Evolutionary conservation across 2,329 filamentous ascomycete species (phyloP).

Genomic region (Arthrobotrys sphaeroides): DNA sequence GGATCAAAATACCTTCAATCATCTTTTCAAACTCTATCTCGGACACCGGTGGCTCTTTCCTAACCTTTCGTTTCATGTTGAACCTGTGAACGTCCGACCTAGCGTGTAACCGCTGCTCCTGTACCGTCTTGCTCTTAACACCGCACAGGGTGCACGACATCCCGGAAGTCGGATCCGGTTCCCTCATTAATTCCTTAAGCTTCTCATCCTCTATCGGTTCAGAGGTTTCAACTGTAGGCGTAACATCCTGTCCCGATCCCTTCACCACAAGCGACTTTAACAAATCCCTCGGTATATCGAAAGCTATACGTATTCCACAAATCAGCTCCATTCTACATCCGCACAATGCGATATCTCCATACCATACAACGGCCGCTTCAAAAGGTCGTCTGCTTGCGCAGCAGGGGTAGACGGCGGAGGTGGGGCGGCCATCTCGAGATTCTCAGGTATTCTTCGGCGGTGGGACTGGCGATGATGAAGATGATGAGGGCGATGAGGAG

Average conservation of each 20-base stretch:
- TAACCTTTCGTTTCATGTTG: constrained; percentile 90
- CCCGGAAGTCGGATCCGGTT: constrained; percentile 62
- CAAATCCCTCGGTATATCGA: constrained; percentile 80
- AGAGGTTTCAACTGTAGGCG: constrained; percentile 57
- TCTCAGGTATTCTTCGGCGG: constrained; percentile 20
- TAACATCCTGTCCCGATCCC: constrained; percentile 62
- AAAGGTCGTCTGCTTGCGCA: constrained; percentile 60
- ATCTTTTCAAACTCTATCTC: constrained; percentile 88
- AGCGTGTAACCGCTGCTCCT: constrained; percentile 85
- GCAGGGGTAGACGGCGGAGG: constrained; percentile 38
- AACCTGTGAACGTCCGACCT: constrained; percentile 92
- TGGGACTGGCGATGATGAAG: constrained; percentile 15
- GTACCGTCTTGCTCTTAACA: constrained; percentile 74
- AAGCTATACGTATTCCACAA: constrained; percentile 69
- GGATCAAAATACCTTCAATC: constrained; percentile 66
- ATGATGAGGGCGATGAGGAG: constrained; percentile 26
- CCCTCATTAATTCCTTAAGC: constrained; percentile 56
- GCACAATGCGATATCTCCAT: constrained; percentile 17
- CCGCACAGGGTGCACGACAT: constrained; percentile 84
- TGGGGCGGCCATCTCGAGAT: constrained; percentile 45
- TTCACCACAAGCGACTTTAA: constrained; percentile 73
- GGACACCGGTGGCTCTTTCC: constrained; percentile 75
- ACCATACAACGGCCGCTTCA: constrained; percentile 62
- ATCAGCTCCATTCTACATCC: constrained; percentile 36
- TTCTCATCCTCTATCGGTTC: constrained; percentile 56